phyloP scores from a whole-genome alignment of 148 eudicot species.

The Bassia scoparia region DNA sequence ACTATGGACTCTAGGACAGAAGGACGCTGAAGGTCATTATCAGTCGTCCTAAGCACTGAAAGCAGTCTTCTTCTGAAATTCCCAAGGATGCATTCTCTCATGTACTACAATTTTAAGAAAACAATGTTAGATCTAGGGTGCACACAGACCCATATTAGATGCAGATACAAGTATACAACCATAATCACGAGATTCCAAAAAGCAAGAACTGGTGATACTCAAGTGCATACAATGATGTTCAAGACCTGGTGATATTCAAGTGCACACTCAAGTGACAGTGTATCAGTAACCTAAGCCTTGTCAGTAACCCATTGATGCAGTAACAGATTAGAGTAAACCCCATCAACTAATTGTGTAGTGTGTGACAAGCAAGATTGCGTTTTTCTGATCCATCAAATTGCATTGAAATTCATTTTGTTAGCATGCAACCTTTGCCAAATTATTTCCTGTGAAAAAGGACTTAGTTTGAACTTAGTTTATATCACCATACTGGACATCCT shows the following conservation, averaged over 20 bases:
- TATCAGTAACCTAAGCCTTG: too few relatives aligned
- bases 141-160: neutral
- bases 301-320: too few relatives aligned
- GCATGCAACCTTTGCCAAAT: too few relatives aligned
- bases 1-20: constrained; percentile 78
- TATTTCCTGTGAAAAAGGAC: too few relatives aligned
- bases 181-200: neutral
- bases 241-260: neutral
- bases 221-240: neutral
- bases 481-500: too few relatives aligned
- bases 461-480: too few relatives aligned
- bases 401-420: too few relatives aligned
- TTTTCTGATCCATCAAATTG: too few relatives aligned
- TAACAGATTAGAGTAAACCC: too few relatives aligned
- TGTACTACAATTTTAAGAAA: constrained; percentile 57
- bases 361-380: too few relatives aligned
- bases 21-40: constrained; percentile 94
- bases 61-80: constrained; percentile 88
- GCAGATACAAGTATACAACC: neutral
- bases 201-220: neutral
- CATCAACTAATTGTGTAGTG: too few relatives aligned
- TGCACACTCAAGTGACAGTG: too few relatives aligned
- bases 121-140: neutral
- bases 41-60: constrained; percentile 74
- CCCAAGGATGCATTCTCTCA: constrained; percentile 98